Conservation (phyloP, 257 asterid genomes). For the Gentiana macrophylla region DNA sequence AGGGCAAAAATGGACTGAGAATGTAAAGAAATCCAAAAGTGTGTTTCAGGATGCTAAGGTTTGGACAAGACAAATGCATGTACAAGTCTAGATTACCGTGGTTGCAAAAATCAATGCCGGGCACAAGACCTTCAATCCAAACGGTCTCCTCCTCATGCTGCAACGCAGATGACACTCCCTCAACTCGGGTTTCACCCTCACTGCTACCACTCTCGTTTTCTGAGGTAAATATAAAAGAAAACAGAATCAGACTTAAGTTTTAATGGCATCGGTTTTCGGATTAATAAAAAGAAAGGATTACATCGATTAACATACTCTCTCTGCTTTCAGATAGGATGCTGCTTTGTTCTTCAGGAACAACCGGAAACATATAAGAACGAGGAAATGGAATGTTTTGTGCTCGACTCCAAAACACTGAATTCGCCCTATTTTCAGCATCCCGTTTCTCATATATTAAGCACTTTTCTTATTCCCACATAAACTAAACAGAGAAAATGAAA, state of each 20-base stretch:
- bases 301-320: slow-evolving; percentile 17
- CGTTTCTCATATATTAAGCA: slow-evolving; percentile 19
- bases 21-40: background rate
- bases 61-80: background rate
- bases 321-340: slow-evolving; percentile 7
- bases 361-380: slow-evolving; percentile 37
- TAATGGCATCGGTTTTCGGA: slow-evolving; percentile 16
- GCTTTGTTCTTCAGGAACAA: slow-evolving; percentile 28
- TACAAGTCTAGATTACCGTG: slow-evolving; percentile 45
- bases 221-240: slow-evolving; percentile 7
- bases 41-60: background rate
- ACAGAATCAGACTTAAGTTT: slow-evolving; percentile 1
- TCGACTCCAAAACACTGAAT: slow-evolving; percentile 93
- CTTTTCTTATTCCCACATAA: slow-evolving; percentile 1
- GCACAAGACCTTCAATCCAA: slow-evolving; percentile 95
- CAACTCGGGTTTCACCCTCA: slow-evolving; percentile 26
- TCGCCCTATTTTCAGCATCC: slow-evolving; percentile 58
- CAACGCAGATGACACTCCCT: slow-evolving; percentile 27
- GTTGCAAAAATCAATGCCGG: slow-evolving; percentile 98
- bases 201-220: background rate
- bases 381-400: slow-evolving; percentile 89
- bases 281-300: slow-evolving; percentile 25
- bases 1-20: background rate
- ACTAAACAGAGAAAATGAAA: slow-evolving; percentile 2
- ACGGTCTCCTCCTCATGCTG: slow-evolving; percentile 47